Conservation (phyloP, 2,329 filamentous ascomycete genomes). For the Trichoderma guizhouense region DNA sequence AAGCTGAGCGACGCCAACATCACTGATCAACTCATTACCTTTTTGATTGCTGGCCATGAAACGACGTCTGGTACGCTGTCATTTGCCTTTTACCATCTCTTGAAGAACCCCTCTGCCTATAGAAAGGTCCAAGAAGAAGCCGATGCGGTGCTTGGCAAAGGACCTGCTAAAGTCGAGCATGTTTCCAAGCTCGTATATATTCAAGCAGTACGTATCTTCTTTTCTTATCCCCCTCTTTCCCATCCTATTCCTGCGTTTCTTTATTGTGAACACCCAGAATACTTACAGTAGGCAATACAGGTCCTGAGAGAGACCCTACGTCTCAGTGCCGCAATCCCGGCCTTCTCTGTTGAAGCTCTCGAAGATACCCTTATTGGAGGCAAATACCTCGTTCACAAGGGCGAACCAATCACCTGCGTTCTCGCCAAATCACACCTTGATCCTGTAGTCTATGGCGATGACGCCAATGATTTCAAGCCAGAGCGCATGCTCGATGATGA, state of each 20-base stretch:
- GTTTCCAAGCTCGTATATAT: conserved; percentile 64
- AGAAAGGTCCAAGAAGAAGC: conserved; percentile 64
- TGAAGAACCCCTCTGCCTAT: conserved; percentile 60
- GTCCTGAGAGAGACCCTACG: conserved; percentile 64
- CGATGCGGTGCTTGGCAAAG: conserved; percentile 59
- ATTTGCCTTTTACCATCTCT: conserved; percentile 62
- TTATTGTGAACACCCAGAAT: neutral
- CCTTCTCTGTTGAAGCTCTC: conserved; percentile 52
- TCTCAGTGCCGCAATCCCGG: conserved; percentile 57
- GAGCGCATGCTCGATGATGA: conserved; percentile 69
- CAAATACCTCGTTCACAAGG: conserved; percentile 57
- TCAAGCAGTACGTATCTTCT: conserved; percentile 43
- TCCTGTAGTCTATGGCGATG: conserved; percentile 60
- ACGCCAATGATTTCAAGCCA: conserved; percentile 63
- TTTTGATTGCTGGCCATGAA: conserved; percentile 68
- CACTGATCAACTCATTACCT: conserved; percentile 69
- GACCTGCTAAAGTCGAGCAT: conserved; percentile 57
- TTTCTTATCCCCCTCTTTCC: neutral
- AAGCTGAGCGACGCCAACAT: conserved; percentile 62
- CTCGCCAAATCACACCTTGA: conserved; percentile 58
- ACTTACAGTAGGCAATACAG: conserved; percentile 22
- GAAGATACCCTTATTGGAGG: conserved; percentile 55
- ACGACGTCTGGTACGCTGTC: conserved; percentile 66
- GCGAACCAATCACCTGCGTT: conserved; percentile 48
- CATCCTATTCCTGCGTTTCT: neutral